Evolutionary conservation across 257 asterid genomes (phyloP), one percentile per base, ranked within the genome.

Genomic region (Solanum pimpinellifolium): DNA sequence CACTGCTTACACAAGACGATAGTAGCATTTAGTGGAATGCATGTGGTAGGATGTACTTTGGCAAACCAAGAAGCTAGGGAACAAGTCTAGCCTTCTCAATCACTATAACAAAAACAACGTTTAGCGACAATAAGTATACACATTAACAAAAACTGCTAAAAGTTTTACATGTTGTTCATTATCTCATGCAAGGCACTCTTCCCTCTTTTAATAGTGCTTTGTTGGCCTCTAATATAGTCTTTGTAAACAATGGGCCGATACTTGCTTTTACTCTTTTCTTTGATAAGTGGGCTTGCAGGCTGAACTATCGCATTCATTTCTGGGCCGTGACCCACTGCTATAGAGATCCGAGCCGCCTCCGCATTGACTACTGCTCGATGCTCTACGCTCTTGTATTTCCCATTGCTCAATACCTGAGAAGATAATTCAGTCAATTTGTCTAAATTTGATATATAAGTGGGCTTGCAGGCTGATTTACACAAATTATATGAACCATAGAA

Each of bases 371-470:
- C 88, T 20, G 92, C 92, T 75, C 94, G 87, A 90, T 93, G 96
- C 90, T 93, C 95, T 81, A 91, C 89, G 21, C 96, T 93, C 91
- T 87, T 92, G 91, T 92, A 94, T 87, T 80, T 91, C 11, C 95
- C 96, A 29, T 93, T 94, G 90, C 97, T 92, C 65, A 93, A 8
- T 86, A 92, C 87, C 97, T 94, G 23, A 15, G 15, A 52, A 52
- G 16, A 27, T 68, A 11, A 68, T 13, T 7, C 11, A 33, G 0
- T 68, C 39, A 29, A 14, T 27, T 27, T 25, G 29, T 27, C 3
- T 15, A 68, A 18, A 52, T 52, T 52, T 52, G 62, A 8, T 18
- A 3, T 33, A 33, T 33, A 33, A 33, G 5, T 33, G 35, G 5
- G 35, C 35, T 33, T 33, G 35, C 5, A 33, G 35, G 35, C 35